A percentile compares a stretch with the other conserved stretches of the same genome.
Conservation (phyloP, 192 early-diverging fungal genomes). For the Linnemannia hyalina region DNA sequence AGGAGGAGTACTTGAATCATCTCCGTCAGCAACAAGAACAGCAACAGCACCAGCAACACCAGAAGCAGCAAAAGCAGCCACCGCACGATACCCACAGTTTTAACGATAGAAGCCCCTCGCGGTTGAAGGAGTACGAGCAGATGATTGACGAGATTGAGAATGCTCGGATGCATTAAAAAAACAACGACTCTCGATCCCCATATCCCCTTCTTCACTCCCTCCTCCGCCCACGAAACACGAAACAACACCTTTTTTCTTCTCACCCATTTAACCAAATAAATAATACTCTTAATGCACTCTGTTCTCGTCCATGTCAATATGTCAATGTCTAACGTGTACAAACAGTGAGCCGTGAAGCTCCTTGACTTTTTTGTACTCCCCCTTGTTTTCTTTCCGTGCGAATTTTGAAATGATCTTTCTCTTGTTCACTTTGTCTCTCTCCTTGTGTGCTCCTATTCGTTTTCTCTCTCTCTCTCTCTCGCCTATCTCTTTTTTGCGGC, state of each 20-base stretch:
- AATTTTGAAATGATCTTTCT: not conserved
- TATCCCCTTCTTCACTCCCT: not conserved
- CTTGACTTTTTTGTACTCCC: not conserved
- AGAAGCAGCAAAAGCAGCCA: conserved; percentile 11
- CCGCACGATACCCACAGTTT: conserved; percentile 41
- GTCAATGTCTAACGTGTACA: not conserved
- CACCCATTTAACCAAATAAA: too few relatives aligned
- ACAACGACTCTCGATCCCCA: not conserved
- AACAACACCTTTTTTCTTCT: too few relatives aligned
- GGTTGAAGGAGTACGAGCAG: conserved; percentile 43
- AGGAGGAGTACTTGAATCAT: conserved; percentile 42
- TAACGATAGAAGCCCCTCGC: conserved; percentile 40
- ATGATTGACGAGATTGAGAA: conserved; percentile 56
- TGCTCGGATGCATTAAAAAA: conserved; percentile 18
- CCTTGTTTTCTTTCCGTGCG: too few relatives aligned
- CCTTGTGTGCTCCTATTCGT: not conserved
- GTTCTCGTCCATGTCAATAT: too few relatives aligned
- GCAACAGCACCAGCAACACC: conserved; percentile 17
- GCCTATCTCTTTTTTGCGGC: not conserved
- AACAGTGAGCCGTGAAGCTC: not conserved
- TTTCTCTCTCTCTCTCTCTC: not conserved
- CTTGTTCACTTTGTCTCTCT: not conserved
- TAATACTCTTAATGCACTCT: too few relatives aligned
- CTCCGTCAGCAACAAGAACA: conserved; percentile 22
- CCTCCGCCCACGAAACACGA: not conserved